phyloP scores from a whole-genome alignment of 257 asterid species.

The Gentiana macrophylla region DNA sequence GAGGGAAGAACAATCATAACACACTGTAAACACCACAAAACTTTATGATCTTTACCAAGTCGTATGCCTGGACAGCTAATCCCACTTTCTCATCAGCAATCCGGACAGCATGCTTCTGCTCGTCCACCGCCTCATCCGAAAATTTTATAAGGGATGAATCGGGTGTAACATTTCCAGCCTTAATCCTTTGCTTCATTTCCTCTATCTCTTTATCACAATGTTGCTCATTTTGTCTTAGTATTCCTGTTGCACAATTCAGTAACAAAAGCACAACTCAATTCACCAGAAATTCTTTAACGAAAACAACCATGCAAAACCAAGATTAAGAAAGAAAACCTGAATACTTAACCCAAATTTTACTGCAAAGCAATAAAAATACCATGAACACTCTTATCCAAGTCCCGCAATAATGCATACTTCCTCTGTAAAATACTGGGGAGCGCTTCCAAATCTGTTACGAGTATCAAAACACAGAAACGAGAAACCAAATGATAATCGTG shows the following conservation, averaged over 20 bases:
- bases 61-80: constrained; percentile 84
- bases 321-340: neutral
- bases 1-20: neutral
- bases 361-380: constrained; percentile 29
- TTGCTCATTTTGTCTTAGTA: constrained; percentile 80
- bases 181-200: constrained; percentile 68
- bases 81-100: constrained; percentile 97
- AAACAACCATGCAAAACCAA: neutral
- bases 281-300: too few species aligned
- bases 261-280: too few species aligned
- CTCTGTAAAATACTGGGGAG: constrained; percentile 66
- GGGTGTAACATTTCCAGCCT: constrained; percentile 64
- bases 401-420: constrained; percentile 74
- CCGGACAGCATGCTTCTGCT: constrained; percentile 92
- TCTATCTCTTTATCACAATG: constrained; percentile 83
- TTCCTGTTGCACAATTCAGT: constrained; percentile 28
- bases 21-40: neutral
- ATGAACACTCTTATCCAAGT: constrained; percentile 80
- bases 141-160: constrained; percentile 69
- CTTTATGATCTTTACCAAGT: constrained; percentile 43
- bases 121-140: constrained; percentile 85
- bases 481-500: neutral
- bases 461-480: neutral
- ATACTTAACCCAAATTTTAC: neutral
- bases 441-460: constrained; percentile 66